Evolutionary conservation across 306 rosid species (phyloP).

Genomic region (Luffa acutangula): DNA sequence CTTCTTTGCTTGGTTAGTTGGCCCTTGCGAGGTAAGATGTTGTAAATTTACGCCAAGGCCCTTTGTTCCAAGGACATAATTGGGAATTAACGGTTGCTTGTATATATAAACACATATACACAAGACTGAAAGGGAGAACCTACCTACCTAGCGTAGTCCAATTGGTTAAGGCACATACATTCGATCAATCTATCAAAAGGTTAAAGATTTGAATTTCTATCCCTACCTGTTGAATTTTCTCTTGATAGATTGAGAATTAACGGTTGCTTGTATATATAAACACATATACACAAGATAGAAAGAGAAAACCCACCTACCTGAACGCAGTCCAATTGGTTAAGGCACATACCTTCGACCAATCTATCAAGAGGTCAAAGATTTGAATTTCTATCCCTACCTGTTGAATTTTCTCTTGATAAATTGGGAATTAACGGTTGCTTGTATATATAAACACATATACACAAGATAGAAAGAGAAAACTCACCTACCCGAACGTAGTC

Average conservation of each 20-base stretch:
- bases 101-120: neutral
- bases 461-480: neutral
- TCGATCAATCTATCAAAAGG: neutral
- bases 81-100: neutral
- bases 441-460: neutral
- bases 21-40: slow-evolving; percentile 64
- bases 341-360: neutral
- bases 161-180: neutral
- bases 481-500: too few relatives aligned
- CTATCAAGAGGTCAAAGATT: neutral
- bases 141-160: too few relatives aligned
- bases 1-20: slow-evolving; percentile 85
- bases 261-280: neutral
- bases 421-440: neutral
- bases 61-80: neutral
- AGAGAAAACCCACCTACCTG: too few relatives aligned
- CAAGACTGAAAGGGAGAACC: neutral
- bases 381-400: neutral
- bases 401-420: neutral
- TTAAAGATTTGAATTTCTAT: neutral
- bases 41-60: neutral
- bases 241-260: neutral
- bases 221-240: neutral
- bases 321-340: neutral
- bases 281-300: neutral